Conservation (phyloP, 768 basidiomycete genomes). For the Chlorophyllum brunneum region DNA sequence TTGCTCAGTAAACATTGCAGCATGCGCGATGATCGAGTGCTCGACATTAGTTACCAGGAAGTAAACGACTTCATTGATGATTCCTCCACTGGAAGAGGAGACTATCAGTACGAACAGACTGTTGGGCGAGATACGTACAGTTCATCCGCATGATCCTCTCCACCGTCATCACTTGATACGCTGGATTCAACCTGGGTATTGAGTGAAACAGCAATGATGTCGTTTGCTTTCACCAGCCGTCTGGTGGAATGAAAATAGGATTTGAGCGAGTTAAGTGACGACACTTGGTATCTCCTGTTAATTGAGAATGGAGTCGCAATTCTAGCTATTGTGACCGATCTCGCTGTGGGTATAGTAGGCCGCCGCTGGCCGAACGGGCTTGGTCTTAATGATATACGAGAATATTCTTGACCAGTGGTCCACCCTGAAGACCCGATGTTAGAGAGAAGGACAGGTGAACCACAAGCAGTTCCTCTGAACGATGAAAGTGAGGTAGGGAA, state of each 20-base stretch:
- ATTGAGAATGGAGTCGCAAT: slow-evolving; percentile 72
- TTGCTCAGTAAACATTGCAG: slow-evolving; percentile 20
- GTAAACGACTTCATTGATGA: slow-evolving; percentile 46
- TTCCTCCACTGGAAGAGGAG: neutral
- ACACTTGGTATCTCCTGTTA: slow-evolving; percentile 57
- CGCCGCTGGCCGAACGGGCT: slow-evolving; percentile 59
- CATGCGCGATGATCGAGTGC: slow-evolving; percentile 46
- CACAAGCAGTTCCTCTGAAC: slow-evolving; percentile 34
- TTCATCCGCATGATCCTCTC: slow-evolving; percentile 16
- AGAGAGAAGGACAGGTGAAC: slow-evolving; percentile 50
- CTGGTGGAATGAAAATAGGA: slow-evolving; percentile 51
- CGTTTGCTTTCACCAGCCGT: slow-evolving; percentile 67
- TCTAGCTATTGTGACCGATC: slow-evolving; percentile 70
- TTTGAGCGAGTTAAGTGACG: slow-evolving; percentile 61
- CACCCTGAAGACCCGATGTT: slow-evolving; percentile 37
- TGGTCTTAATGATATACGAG: slow-evolving; percentile 36
- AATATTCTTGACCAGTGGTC: slow-evolving; percentile 10
- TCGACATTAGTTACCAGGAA: slow-evolving; percentile 81
- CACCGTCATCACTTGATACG: slow-evolving; percentile 23
- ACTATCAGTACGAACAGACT: neutral
- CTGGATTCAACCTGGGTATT: slow-evolving; percentile 41
- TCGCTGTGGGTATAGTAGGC: slow-evolving; percentile 66
- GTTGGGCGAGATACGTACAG: slow-evolving; percentile 19
- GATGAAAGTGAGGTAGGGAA: neutral
- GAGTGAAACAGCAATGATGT: slow-evolving; percentile 65